These are phyloP conservation scores for Gastrolobium villosum DNA, from an alignment of 306 rosid genomes.

Conservation along the genomic window DNA sequence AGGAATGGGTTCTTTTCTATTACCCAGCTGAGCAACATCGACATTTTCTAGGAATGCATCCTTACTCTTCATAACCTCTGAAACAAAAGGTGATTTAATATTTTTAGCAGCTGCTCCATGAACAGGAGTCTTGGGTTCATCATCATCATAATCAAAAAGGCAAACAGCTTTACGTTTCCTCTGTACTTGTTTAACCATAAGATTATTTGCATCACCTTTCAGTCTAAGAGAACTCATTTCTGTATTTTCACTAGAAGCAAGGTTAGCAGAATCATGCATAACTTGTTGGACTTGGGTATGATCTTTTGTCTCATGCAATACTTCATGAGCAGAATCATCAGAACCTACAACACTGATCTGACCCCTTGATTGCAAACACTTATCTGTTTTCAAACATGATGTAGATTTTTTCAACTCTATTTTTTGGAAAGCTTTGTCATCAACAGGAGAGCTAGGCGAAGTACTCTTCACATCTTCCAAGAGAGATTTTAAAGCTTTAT, in stretches of 20 bases:
- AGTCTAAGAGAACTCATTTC: conserved; percentile 41
- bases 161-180: conserved; percentile 53
- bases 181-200: conserved; percentile 9
- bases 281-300: conserved; percentile 51
- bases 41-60: conserved; percentile 51
- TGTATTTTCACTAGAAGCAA: conserved; percentile 38
- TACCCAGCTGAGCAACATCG: conserved; percentile 50
- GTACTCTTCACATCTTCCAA: conserved; percentile 51
- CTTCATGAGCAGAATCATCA: conserved; percentile 61
- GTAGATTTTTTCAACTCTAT: conserved; percentile 58
- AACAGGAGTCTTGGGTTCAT: conserved; percentile 48
- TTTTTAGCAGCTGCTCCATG: conserved; percentile 62
- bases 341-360: conserved; percentile 54
- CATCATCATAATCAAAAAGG: conserved; percentile 39
- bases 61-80: conserved; percentile 57
- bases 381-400: conserved; percentile 66
- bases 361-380: conserved; percentile 51
- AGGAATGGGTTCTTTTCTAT: conserved; percentile 58
- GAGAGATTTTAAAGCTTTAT: conserved; percentile 48
- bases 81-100: conserved; percentile 54
- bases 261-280: conserved; percentile 33
- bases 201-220: conserved; percentile 38
- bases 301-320: conserved; percentile 59
- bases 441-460: conserved; percentile 55
- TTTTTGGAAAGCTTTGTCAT: conserved; percentile 55